phyloP scores from a whole-genome alignment of 768 basidiomycete species.

The Leccinum disarticulatum region DNA sequence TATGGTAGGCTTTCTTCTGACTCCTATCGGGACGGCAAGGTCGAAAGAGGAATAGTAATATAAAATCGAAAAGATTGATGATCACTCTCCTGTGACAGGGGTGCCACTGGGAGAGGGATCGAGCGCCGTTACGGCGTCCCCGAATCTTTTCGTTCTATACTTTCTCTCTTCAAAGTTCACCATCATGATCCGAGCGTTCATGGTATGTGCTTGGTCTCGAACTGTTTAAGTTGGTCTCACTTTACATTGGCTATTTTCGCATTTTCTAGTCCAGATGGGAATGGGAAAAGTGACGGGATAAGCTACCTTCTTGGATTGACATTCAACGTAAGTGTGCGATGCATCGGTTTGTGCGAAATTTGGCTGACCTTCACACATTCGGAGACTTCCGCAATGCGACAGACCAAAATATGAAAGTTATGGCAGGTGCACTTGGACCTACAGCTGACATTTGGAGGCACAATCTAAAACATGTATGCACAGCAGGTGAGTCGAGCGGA shows the following conservation, averaged over 20 bases:
- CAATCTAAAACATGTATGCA: neutral
- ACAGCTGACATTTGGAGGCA: neutral
- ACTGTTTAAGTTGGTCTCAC: slow-evolving; percentile 65
- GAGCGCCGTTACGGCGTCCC: slow-evolving; percentile 77
- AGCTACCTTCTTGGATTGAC: slow-evolving; percentile 52
- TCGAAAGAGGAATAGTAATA: neutral
- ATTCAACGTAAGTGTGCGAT: slow-evolving; percentile 91
- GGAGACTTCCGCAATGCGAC: slow-evolving; percentile 61
- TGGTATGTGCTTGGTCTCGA: slow-evolving; percentile 72
- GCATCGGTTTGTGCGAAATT: slow-evolving; percentile 92
- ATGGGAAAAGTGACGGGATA: neutral
- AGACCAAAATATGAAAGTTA: neutral
- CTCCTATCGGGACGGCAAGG: neutral
- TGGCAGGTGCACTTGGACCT: neutral
- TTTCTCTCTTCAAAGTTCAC: slow-evolving; percentile 77
- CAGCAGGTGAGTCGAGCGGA: neutral
- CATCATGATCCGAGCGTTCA: slow-evolving; percentile 84
- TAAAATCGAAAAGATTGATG: neutral
- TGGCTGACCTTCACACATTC: slow-evolving; percentile 95
- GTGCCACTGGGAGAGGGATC: slow-evolving; percentile 48
- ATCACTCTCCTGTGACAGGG: neutral
- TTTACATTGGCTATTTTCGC: slow-evolving; percentile 91
- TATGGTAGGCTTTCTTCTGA: neutral
- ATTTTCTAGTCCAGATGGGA: slow-evolving; percentile 77
- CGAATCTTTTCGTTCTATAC: slow-evolving; percentile 75